Conservation (phyloP, 352 stramenopile species). For the Globisporangium irregulare region DNA sequence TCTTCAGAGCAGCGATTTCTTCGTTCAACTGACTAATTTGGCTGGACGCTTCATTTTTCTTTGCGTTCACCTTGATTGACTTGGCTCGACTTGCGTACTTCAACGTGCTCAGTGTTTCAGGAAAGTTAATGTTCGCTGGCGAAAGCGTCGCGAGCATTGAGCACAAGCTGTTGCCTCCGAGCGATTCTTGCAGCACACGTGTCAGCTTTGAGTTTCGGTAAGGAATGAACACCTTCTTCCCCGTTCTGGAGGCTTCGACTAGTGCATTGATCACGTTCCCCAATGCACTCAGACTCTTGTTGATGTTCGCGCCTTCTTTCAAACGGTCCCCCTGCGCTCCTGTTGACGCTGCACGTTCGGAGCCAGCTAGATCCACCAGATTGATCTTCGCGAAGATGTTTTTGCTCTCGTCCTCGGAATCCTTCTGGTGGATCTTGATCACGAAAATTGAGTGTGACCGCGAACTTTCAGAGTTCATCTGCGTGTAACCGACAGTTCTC, state of each 20-base stretch:
- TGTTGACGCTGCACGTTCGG: conserved; percentile 89
- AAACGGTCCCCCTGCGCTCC: conserved; percentile 87
- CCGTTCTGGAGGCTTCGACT: conserved; percentile 70
- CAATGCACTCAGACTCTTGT: conserved; percentile 91
- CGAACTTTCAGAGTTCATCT: conserved; percentile 93
- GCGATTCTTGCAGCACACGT: conserved; percentile 88
- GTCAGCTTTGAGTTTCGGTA: conserved; percentile 96
- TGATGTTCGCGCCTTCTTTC: conserved; percentile 94
- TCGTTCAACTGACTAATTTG: conserved; percentile 91
- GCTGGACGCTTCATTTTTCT: conserved; percentile 91
- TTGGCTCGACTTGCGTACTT: conserved; percentile 95
- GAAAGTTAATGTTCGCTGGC: conserved; percentile 93
- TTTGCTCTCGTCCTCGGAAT: conserved; percentile 75
- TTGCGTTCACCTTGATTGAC: conserved; percentile 92
- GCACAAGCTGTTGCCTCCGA: conserved; percentile 93
- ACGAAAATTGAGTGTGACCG: conserved; percentile 95
- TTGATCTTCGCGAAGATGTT: conserved; percentile 94
- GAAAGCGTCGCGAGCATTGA: conserved; percentile 95
- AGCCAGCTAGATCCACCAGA: conserved; percentile 92
- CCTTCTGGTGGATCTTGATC: conserved; percentile 95
- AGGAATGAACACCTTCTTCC: conserved; percentile 90
- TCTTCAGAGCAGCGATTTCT: conserved; percentile 86
- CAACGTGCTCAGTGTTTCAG: conserved; percentile 95
- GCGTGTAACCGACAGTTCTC: conserved; percentile 79
- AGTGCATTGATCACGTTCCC: conserved; percentile 94